phyloP scores from a whole-genome alignment of 1,284 basidiomycete genomes.

The Ustilago bromivora region DNA sequence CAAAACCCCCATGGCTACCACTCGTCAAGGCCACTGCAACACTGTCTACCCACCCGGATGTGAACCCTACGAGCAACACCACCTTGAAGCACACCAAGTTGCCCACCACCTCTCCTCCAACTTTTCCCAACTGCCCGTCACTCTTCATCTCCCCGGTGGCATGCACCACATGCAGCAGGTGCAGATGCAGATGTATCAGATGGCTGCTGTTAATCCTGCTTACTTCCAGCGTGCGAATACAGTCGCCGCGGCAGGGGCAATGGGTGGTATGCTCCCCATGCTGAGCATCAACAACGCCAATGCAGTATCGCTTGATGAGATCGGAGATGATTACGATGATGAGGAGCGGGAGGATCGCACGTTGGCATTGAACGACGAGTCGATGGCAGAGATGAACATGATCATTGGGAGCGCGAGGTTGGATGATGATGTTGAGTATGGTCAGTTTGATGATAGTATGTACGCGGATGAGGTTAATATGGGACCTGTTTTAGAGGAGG shows the following conservation, averaged over 20 bases:
- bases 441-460: constrained; percentile 38
- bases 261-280: constrained; percentile 26
- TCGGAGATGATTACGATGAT: constrained; percentile 54
- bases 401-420: constrained; percentile 57
- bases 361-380: constrained; percentile 60
- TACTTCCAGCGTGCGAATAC: constrained; percentile 10
- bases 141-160: constrained; percentile 29
- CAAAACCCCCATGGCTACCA: constrained; percentile 33
- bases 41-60: constrained; percentile 29
- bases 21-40: not conserved
- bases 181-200: constrained; percentile 42
- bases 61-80: constrained; percentile 40
- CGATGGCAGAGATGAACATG: constrained; percentile 62
- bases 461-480: constrained; percentile 21
- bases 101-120: not conserved
- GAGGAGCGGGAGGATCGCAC: constrained; percentile 45
- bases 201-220: constrained; percentile 20
- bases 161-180: constrained; percentile 43
- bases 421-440: constrained; percentile 37
- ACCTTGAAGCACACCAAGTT: constrained; percentile 32
- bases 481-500: constrained; percentile 14
- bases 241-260: not conserved
- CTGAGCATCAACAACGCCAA: constrained; percentile 47
- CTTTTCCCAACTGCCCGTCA: constrained; percentile 32
- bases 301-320: constrained; percentile 58